Evolutionary conservation across 352 stramenopile genomes (phyloP).

Genomic region (Aphanomyces euteiches): DNA sequence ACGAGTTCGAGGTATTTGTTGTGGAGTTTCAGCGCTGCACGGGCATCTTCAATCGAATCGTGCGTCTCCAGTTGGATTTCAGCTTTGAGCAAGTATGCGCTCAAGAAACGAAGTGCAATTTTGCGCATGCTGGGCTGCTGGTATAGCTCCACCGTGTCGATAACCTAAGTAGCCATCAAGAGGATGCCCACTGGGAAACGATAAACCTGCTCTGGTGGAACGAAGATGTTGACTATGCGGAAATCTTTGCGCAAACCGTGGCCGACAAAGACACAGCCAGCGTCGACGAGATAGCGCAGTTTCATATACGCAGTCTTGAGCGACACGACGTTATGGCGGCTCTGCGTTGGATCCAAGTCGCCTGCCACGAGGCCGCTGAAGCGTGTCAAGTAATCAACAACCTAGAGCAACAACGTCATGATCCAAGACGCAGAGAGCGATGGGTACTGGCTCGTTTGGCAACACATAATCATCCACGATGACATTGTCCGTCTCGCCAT

Average conservation of each 20-base stretch:
- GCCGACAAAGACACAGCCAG: constrained; percentile 43
- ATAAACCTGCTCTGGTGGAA: constrained; percentile 63
- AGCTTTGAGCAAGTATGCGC: constrained; percentile 75
- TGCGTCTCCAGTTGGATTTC: constrained; percentile 89
- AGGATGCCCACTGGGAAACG: not conserved
- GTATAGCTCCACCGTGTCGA: constrained; percentile 89
- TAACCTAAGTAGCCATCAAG: constrained; percentile 38
- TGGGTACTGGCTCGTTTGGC: constrained; percentile 62
- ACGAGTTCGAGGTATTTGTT: constrained; percentile 69
- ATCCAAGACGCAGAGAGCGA: not conserved
- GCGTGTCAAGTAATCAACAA: constrained; percentile 85
- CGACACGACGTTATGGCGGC: constrained; percentile 74
- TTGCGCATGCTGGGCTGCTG: constrained; percentile 72
- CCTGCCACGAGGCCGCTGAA: constrained; percentile 79
- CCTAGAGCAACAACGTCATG: constrained; percentile 15
- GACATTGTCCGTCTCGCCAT: constrained; percentile 51
- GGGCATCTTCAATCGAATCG: constrained; percentile 89
- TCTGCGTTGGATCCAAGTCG: constrained; percentile 74
- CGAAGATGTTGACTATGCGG: constrained; percentile 79
- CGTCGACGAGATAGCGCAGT: constrained; percentile 80
- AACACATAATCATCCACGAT: constrained; percentile 89
- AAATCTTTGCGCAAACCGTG: constrained; percentile 86
- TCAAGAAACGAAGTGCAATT: constrained; percentile 84
- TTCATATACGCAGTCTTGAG: constrained; percentile 83
- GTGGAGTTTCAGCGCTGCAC: constrained; percentile 74